These are phyloP conservation scores for Naganishia vishniacii DNA, from an alignment of 768 basidiomycete species.

Conservation along the genomic window DNA sequence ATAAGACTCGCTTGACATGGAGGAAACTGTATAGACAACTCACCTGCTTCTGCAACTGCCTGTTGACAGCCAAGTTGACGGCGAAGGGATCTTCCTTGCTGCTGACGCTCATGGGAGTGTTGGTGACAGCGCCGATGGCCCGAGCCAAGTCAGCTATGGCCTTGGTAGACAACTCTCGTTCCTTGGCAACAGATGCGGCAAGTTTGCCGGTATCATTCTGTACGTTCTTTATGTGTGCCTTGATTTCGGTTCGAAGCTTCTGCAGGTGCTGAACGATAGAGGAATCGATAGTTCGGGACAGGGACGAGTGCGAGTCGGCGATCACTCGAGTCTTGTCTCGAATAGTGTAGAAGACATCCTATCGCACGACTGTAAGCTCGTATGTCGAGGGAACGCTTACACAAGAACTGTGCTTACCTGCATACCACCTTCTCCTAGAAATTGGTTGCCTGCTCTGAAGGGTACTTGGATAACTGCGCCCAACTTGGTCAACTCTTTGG, in stretches of 20 bases:
- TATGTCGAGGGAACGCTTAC: not conserved
- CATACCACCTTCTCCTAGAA: conserved; percentile 92
- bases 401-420: conserved; percentile 53
- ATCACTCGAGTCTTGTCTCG: conserved; percentile 88
- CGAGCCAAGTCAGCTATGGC: conserved; percentile 80
- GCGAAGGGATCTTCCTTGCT: conserved; percentile 77
- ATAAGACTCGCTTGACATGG: not conserved
- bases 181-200: conserved; percentile 82
- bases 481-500: conserved; percentile 85
- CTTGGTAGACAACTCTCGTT: conserved; percentile 79
- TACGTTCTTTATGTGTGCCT: conserved; percentile 93
- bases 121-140: conserved; percentile 84
- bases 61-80: conserved; percentile 45
- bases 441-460: conserved; percentile 91
- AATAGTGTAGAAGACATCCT: conserved; percentile 89
- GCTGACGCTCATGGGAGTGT: conserved; percentile 80
- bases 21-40: conserved; percentile 20
- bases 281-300: conserved; percentile 90
- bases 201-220: conserved; percentile 94
- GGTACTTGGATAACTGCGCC: conserved; percentile 96
- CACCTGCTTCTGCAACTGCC: conserved; percentile 55
- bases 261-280: conserved; percentile 97
- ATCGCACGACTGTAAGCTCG: not conserved
- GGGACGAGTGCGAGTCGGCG: conserved; percentile 92
- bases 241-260: conserved; percentile 89